Conservation (phyloP, 164 flowering plant genomes). For the Vitis amurensis region DNA sequence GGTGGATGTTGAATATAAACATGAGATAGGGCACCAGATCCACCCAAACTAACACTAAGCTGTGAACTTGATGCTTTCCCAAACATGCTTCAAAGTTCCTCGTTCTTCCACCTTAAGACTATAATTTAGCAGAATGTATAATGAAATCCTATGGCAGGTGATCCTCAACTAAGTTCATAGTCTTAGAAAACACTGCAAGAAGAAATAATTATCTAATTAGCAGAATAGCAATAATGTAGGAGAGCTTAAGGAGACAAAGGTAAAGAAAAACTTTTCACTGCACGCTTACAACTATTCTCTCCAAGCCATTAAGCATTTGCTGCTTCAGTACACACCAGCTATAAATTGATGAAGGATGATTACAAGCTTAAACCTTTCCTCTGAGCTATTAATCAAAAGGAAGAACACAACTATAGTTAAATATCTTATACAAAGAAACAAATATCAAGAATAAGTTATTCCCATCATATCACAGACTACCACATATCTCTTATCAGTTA, state of each 20-base stretch:
- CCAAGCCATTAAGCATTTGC: neutral
- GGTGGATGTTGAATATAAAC: constrained; percentile 83
- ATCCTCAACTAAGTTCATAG: neutral
- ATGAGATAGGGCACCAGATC: constrained; percentile 84
- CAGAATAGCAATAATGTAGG: neutral
- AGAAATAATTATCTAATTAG: neutral
- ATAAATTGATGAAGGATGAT: neutral
- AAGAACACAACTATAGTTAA: constrained; percentile 4
- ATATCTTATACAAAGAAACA: neutral
- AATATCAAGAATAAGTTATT: neutral
- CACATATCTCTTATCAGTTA: neutral
- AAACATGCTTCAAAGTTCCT: constrained; percentile 41
- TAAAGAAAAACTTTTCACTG: constrained; percentile 5
- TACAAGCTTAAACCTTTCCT: constrained; percentile 22
- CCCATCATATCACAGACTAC: neutral
- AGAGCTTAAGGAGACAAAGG: neutral
- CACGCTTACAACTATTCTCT: neutral
- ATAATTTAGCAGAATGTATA: neutral
- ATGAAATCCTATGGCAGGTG: neutral
- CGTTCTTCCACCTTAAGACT: constrained; percentile 1
- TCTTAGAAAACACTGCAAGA: neutral
- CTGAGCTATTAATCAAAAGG: constrained; percentile 33
- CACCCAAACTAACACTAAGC: constrained; percentile 46
- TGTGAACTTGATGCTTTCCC: constrained; percentile 61
- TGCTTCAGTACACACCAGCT: neutral